These are phyloP conservation scores for Teunomyces barrocoloradensis DNA, from an alignment of 805 yeast genomes.

Conservation along the genomic window DNA sequence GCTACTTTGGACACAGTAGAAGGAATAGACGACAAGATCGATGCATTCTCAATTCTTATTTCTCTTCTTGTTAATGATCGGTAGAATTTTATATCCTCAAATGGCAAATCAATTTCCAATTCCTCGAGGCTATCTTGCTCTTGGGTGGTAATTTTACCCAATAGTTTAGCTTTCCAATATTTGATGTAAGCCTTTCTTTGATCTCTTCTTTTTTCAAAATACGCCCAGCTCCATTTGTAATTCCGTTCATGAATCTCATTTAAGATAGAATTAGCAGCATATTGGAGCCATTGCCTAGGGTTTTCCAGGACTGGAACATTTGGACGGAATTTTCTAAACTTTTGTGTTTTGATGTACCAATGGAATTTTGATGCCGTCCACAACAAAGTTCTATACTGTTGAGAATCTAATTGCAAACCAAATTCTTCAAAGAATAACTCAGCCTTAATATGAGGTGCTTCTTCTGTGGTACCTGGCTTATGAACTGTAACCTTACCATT, in stretches of 20 bases:
- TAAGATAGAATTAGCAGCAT: slow-evolving; percentile 72
- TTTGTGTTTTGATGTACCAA: slow-evolving; percentile 72
- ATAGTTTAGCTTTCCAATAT: slow-evolving; percentile 64
- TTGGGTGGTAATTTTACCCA: slow-evolving; percentile 24
- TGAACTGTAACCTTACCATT: slow-evolving; percentile 77
- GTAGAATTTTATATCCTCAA: slow-evolving; percentile 82
- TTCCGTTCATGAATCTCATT: slow-evolving; percentile 80
- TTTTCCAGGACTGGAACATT: slow-evolving; percentile 48
- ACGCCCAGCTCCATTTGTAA: slow-evolving; percentile 86
- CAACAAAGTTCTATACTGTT: slow-evolving; percentile 78
- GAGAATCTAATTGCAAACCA: slow-evolving; percentile 79
- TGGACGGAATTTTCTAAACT: slow-evolving; percentile 73
- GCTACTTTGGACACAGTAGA: background rate
- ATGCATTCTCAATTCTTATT: slow-evolving; percentile 53
- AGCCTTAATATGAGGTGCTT: slow-evolving; percentile 65
- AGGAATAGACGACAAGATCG: background rate
- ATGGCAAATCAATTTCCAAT: slow-evolving; percentile 59
- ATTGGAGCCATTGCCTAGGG: slow-evolving; percentile 79
- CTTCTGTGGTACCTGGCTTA: slow-evolving; percentile 71
- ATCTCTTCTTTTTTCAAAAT: slow-evolving; percentile 66
- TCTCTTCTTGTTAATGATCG: slow-evolving; percentile 75
- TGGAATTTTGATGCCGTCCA: slow-evolving; percentile 80
- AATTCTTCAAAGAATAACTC: slow-evolving; percentile 84
- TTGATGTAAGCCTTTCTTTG: slow-evolving; percentile 64
- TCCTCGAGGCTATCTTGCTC: slow-evolving; percentile 39